These are phyloP conservation scores for Cephaloascus albidus DNA, from an alignment of 805 yeast genomes.

Conservation along the genomic window DNA sequence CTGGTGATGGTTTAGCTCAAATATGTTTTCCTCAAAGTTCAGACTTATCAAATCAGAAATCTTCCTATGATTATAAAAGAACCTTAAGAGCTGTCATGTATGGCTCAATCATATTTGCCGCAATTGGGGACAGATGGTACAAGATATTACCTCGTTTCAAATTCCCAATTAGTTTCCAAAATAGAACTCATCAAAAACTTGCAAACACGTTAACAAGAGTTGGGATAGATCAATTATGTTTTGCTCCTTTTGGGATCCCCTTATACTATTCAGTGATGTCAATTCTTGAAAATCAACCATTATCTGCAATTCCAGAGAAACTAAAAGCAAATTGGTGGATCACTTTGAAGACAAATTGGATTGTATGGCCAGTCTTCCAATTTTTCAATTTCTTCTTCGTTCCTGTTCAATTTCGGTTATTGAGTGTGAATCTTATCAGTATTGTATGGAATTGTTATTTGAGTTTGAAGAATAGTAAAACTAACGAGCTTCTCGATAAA, in stretches of 20 bases:
- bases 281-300: constrained; percentile 45
- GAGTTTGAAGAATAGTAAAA: constrained; percentile 46
- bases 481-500: constrained; percentile 7
- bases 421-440: constrained; percentile 62
- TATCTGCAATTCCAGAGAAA: constrained; percentile 28
- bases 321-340: constrained; percentile 47
- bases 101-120: constrained; percentile 70
- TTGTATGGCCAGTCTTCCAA: constrained; percentile 89
- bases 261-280: constrained; percentile 64
- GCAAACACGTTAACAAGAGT: constrained; percentile 40
- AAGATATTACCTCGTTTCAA: constrained; percentile 33
- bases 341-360: constrained; percentile 70
- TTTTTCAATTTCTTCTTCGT: constrained; percentile 63
- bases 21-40: constrained; percentile 25
- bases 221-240: constrained; percentile 58
- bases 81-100: constrained; percentile 58
- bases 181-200: constrained; percentile 1
- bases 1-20: constrained; percentile 76
- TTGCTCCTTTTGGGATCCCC: constrained; percentile 76
- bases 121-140: constrained; percentile 70
- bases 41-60: constrained; percentile 4
- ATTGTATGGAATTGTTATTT: constrained; percentile 81
- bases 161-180: constrained; percentile 17
- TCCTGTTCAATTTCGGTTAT: constrained; percentile 61
- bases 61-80: constrained; percentile 38